Evolutionary conservation across 2,329 filamentous ascomycete species (phyloP), one percentile per base, ranked within the genome.

Genomic region (Tolypocladium cylindrosporum): DNA sequence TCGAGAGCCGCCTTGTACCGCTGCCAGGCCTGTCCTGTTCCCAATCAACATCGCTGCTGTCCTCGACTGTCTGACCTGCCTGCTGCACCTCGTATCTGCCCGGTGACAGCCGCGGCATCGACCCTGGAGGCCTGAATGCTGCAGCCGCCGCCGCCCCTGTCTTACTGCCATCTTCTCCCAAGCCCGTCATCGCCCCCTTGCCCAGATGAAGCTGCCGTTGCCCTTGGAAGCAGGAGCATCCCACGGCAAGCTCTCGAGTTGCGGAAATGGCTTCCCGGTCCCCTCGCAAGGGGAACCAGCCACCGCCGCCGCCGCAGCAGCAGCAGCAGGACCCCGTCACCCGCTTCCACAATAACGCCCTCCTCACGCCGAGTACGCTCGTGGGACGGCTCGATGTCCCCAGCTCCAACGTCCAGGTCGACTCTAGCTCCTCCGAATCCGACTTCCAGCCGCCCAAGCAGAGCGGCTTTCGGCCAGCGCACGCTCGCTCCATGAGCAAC

Each of bases 401-500:
- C 57, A 67, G 65, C 63, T 64, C 65, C 54, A 63, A 66, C 59
- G 63, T 58, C 42, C 63, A 70, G 14, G 66, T 65, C 62, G 74
- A 76, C 59, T 74, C 74, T 45, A 77, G 73, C 68, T 79, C 78
- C 43, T 76, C 73, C 59, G 77, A 78, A 59, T 74, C 74, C 58
- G 72, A 75, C 58, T 65, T 72, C 54, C 68, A 71, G 60, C 67
- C 68, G 9, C 61, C 61, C 56, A 67, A 60, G 51, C 52, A 61
- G 55, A 61, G 56, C 60, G 63, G 43, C 39, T 52, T 43, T 37
- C 60, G 62, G 27, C 61, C 68, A 16, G 59, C 62, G 48, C 70
- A 74, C 57, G 62, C 63, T 13, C 71, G 89, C 57, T 92, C 90
- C 57, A 83, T 88, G 75, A 94, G 90, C 77, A 87, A 93, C 66